Evolutionary conservation across 164 flowering plant genomes (phyloP), one percentile per base, ranked within the genome.

Genomic region (Tinospora cordifolia): DNA sequence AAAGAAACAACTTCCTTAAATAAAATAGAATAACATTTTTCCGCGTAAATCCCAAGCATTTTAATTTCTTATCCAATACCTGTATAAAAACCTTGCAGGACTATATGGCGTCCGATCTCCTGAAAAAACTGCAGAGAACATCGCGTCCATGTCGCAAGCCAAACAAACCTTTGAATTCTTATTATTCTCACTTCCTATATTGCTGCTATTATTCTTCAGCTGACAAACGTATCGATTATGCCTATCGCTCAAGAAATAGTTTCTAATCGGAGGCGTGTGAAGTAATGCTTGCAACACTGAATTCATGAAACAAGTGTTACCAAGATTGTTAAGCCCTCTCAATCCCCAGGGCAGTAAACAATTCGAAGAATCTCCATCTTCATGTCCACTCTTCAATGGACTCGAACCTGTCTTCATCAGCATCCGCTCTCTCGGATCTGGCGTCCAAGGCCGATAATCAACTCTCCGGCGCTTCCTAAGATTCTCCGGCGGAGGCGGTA

Each of bases 221-320:
- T 86, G 89, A 65, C 98, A 93, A 39, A 73, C 76, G 24, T 79
- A 82, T 2, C 89, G 74, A 40, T 90, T 90, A 62, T 93, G 97
- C 39, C 89, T 78, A 77, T 90, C 97, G 67, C 95, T 88, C 71
- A 93, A 62, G 80, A 93, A 93, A 68, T 86, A 93, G 74, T 89
- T 90, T 77, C 97, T 75, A 73, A 93, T 65, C 2, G 97, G 98
- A 34, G 97, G 96, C 0, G 97, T 86, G 59, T 91, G 98, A 11
- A 93, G 83, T 81, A 93, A 80, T 4, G 95, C 98, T 72, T 93
- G 98, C 74, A 93, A 74, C 10, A 93, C 94, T 0, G 98, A 93
- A 77, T 91, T 93, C 97, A 93, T 88, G 64, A 91, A 93, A 77
- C 97, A 93, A 1, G 97, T 93, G 71, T 84, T 93, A 5, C 98